Conservation (phyloP, 805 yeast genomes). For the Saccharomycopsis olivae region DNA sequence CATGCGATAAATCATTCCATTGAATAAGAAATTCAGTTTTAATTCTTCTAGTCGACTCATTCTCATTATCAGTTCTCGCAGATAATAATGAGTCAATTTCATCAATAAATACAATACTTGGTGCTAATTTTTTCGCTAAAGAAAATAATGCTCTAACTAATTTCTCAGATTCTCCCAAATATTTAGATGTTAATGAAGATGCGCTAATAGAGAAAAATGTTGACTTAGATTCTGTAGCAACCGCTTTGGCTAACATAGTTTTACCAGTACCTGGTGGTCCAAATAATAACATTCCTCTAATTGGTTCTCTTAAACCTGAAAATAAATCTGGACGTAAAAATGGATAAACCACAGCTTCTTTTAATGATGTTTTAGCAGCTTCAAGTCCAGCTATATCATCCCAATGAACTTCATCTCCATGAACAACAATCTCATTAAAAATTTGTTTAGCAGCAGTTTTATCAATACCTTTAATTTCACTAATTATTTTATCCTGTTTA, state of each 20-base stretch:
- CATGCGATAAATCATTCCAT: slow-evolving; percentile 88
- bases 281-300: slow-evolving; percentile 88
- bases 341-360: slow-evolving; percentile 95
- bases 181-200: slow-evolving; percentile 76
- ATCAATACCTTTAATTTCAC: slow-evolving; percentile 54
- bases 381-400: slow-evolving; percentile 92
- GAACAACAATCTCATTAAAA: slow-evolving; percentile 77
- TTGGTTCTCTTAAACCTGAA: slow-evolving; percentile 87
- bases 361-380: slow-evolving; percentile 75
- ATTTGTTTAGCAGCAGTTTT: slow-evolving; percentile 72
- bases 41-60: slow-evolving; percentile 83
- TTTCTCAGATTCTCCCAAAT: slow-evolving; percentile 83
- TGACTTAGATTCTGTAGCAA: slow-evolving; percentile 90
- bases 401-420: slow-evolving; percentile 93
- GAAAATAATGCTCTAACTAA: slow-evolving; percentile 81
- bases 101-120: slow-evolving; percentile 90
- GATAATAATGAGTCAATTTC: slow-evolving; percentile 89
- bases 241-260: slow-evolving; percentile 96
- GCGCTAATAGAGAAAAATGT: slow-evolving; percentile 91
- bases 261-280: slow-evolving; percentile 99
- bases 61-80: slow-evolving; percentile 68
- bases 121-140: slow-evolving; percentile 78
- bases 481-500: slow-evolving; percentile 23
- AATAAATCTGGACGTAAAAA: slow-evolving; percentile 89
- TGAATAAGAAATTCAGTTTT: slow-evolving; percentile 91